phyloP scores from a whole-genome alignment of 179 eudicot genomes.

The Carnegiea gigantea region DNA sequence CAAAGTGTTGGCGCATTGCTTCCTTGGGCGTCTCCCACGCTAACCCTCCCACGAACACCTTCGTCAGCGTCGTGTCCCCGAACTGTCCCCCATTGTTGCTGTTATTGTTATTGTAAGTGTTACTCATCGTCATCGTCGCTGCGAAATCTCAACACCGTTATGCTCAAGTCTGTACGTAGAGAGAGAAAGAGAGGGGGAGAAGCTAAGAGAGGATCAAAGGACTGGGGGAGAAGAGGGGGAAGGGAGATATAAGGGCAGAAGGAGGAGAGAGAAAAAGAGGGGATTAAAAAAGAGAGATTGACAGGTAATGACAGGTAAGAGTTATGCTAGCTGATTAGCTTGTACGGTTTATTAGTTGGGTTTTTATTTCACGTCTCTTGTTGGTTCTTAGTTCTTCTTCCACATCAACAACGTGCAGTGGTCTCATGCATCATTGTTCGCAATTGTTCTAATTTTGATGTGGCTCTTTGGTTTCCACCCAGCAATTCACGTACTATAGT shows the following conservation, averaged over 20 bases:
- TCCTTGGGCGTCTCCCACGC: slow-evolving; percentile 96
- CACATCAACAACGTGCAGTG: background rate
- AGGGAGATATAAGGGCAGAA: slow-evolving; percentile 11
- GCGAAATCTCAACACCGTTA: no score
- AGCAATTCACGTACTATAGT: no score
- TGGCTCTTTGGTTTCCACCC: background rate
- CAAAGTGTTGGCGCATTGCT: slow-evolving; percentile 63
- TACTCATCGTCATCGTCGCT: slow-evolving; percentile 40
- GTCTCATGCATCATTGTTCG: background rate
- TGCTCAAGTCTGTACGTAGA: no score
- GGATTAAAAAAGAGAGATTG: background rate
- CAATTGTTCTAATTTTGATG: background rate
- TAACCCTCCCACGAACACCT: slow-evolving; percentile 92
- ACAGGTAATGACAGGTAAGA: slow-evolving; percentile 41
- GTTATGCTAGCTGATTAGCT: slow-evolving; percentile 19
- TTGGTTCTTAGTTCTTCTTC: background rate
- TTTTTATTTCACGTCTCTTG: background rate
- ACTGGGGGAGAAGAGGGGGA: background rate
- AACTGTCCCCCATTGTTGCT: slow-evolving; percentile 25
- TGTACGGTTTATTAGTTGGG: slow-evolving; percentile 11
- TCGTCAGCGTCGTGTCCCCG: slow-evolving; percentile 81
- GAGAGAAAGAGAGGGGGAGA: background rate
- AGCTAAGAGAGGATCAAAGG: background rate
- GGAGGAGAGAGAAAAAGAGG: background rate
- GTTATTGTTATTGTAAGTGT: slow-evolving; percentile 23